A percentile compares a stretch with the other conserved stretches of the same genome.
These are phyloP conservation scores for Neurospora tetraspora DNA, from an alignment of 495 filamentous ascomycete genomes.

Conservation along the genomic window DNA sequence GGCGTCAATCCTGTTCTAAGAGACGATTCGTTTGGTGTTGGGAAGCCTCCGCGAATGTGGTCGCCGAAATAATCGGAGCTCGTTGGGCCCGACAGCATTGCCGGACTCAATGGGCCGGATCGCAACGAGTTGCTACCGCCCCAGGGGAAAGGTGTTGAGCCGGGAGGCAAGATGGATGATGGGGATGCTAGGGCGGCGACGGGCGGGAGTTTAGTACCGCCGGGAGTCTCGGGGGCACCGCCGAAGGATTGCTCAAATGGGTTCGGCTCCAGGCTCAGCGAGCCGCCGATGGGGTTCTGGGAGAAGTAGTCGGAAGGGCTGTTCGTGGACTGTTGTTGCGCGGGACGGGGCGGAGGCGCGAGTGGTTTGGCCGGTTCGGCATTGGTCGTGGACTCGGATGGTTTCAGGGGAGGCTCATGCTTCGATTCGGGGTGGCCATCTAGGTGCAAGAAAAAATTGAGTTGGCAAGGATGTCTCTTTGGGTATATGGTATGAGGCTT, in stretches of 20 bases:
- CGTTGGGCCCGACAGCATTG: conserved; percentile 87
- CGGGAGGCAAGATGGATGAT: conserved; percentile 61
- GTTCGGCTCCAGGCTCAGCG: conserved; percentile 78
- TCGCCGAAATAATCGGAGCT: conserved; percentile 57
- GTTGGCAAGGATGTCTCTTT: conserved; percentile 15
- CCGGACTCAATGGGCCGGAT: conserved; percentile 88
- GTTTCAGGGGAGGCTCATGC: conserved; percentile 24
- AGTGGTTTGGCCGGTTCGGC: conserved; percentile 46
- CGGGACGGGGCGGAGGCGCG: conserved; percentile 71
- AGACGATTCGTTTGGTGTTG: conserved; percentile 96
- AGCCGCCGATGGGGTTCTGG: conserved; percentile 39
- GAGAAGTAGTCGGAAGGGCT: conserved; percentile 69
- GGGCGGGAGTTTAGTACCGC: conserved; percentile 80
- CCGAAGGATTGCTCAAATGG: conserved; percentile 93
- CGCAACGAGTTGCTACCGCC: conserved; percentile 63
- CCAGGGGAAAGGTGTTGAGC: conserved; percentile 67
- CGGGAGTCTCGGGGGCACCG: conserved; percentile 66
- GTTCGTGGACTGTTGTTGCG: conserved; percentile 33
- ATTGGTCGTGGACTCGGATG: conserved; percentile 26
- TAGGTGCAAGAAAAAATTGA: conserved; percentile 4
- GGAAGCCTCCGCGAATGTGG: conserved; percentile 73
- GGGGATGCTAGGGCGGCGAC: conserved; percentile 90
- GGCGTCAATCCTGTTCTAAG: conserved; percentile 87
- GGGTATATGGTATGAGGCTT: neutral
- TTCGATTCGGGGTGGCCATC: conserved; percentile 26